Base-by-base conservation (phyloP, 345 rosid species). In the Durio zibethinus region DNA sequence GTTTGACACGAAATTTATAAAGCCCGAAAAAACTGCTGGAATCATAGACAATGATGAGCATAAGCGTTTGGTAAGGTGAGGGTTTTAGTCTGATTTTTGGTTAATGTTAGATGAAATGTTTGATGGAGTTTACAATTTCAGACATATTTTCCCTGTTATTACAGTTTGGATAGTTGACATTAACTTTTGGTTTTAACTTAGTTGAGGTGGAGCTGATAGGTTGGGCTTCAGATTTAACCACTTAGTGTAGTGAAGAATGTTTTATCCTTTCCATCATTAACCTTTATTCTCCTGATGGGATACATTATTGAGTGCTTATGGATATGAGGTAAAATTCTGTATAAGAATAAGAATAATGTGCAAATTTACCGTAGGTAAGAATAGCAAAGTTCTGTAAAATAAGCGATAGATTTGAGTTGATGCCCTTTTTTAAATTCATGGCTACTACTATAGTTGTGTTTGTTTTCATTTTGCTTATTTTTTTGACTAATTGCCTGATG, bases 11-110 rank as follows among this genome's bases (percentile, higher is more conserved):
- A 93, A 83, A 59, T 84, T 89, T 53, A 81, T 84, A 21, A 92
- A 90, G 31, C 93, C 92, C 10, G 98, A 94, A 54, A 85, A 87
- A 45, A 85, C 89, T 0, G 78, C 86, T 74, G 97, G 89, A 66
- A 42, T 81, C 33, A 47, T 87, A 42, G 97, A 93, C 83, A 82
- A 76, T 53, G 82, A 87, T 29, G 93, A 96, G 76, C 94, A 92
- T 50, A 92, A 89, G 80, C 98, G 93, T 71, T 83, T 91, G 75
- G 98, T 96, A 81, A 89, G 95, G 99, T 93, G 83, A 79, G 60
- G 73, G 7, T 52, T 68, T 0, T 38, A 14, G 36, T 62, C 76
- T 72, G 43, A 50, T 29, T 12, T 7, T 31, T 20, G 15, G 31
- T 20, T 64, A 18, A 9, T 76, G 23, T 63, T 78, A 71, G 50